These are phyloP conservation scores for Dactylellina cionopaga DNA, from an alignment of 2,329 filamentous ascomycete species.

Conservation along the genomic window DNA sequence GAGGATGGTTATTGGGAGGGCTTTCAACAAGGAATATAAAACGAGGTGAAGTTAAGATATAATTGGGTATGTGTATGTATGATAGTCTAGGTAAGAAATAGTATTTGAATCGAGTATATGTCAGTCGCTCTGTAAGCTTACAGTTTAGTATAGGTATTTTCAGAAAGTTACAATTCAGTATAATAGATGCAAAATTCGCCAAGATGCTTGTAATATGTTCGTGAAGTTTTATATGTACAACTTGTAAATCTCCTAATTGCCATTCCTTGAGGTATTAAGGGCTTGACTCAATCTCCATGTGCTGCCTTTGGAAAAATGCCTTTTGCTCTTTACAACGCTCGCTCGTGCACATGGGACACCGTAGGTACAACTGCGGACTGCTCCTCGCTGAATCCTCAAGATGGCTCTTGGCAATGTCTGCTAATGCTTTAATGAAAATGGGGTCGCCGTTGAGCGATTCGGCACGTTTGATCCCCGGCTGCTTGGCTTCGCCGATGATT, in stretches of 20 bases:
- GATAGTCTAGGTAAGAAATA: slow-evolving; percentile 14
- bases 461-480: slow-evolving; percentile 83
- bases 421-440: slow-evolving; percentile 88
- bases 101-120: background rate
- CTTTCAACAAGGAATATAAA: slow-evolving; percentile 85
- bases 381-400: slow-evolving; percentile 75
- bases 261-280: background rate
- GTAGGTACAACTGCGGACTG: slow-evolving; percentile 85
- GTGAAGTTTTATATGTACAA: slow-evolving; percentile 24
- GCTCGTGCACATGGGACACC: slow-evolving; percentile 93
- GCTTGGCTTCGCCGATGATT: slow-evolving; percentile 86
- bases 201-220: no score
- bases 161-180: no score
- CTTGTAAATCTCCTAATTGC: background rate
- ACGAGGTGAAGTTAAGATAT: slow-evolving; percentile 12
- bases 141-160: no score
- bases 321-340: slow-evolving; percentile 84
- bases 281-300: slow-evolving; percentile 17
- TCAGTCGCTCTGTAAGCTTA: no score
- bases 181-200: no score
- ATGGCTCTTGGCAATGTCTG: slow-evolving; percentile 84
- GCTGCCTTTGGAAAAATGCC: slow-evolving; percentile 37
- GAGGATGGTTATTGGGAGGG: slow-evolving; percentile 91
- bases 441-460: slow-evolving; percentile 92
- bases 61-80: slow-evolving; percentile 3